Conservation (phyloP, 208 protist species). For the Eutreptiella sp. region DNA sequence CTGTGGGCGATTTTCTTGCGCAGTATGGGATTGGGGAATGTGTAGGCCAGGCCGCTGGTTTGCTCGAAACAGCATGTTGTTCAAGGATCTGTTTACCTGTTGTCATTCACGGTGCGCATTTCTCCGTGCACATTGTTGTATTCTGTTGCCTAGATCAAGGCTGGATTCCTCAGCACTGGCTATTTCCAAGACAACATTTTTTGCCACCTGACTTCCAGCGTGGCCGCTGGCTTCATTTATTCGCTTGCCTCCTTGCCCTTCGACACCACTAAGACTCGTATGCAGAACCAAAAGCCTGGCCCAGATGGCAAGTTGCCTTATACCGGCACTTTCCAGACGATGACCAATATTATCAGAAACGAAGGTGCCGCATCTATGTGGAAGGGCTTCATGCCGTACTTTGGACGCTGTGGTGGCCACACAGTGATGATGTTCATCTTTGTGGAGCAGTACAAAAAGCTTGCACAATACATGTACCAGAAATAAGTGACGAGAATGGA, state of each 20-base stretch:
- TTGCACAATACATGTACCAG: no score
- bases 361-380: conserved; percentile 69
- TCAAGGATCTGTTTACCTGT: no score
- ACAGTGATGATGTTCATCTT: conserved; percentile 78
- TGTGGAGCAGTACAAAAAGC: conserved; percentile 76
- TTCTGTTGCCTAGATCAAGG: no score
- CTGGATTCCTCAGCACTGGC: no score
- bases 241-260: conserved; percentile 75
- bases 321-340: conserved; percentile 62
- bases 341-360: conserved; percentile 58
- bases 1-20: no score
- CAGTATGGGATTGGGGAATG: no score
- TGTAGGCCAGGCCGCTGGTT: no score
- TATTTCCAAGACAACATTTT: conserved; percentile 73
- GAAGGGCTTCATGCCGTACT: conserved; percentile 76
- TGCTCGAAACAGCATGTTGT: no score
- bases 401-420: conserved; percentile 67
- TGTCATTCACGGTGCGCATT: no score
- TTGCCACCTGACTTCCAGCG: conserved; percentile 62
- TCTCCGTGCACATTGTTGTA: no score
- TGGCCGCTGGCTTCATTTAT: conserved; percentile 71
- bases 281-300: conserved; percentile 62
- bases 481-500: no score
- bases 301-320: conserved; percentile 43
- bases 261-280: conserved; percentile 73